Base-by-base conservation (phyloP, 2,329 filamentous ascomycete species). In the Pestalotiopsis fici region DNA sequence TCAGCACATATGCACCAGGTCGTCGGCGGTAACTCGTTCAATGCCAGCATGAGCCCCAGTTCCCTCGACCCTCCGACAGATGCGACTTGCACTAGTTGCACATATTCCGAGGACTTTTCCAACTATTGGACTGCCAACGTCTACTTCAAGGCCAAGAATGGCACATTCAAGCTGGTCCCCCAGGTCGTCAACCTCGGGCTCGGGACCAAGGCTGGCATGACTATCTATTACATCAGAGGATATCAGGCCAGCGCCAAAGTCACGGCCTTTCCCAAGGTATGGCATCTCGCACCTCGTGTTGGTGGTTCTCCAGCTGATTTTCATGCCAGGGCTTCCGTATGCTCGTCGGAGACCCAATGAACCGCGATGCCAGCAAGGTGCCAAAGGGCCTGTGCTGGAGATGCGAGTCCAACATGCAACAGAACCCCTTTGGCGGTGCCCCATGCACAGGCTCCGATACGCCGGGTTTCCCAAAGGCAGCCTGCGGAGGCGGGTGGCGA, bases 401-500 rank as follows among this genome's bases (percentile, higher is more conserved):
- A 9, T 80, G 79, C 70, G 74, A 73, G 65, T 67, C 65, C n/a
- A 75, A 57, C 75, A 35, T 75, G 71, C 66, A 63, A 75, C 68
- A 65, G 31, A 59, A 18, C 25, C 63, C 63, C 2, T 73, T 74
- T 68, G 76, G 74, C 6, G 77, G 77, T 39, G 66, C 59, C 12
- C 66, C 66, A 54, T 81, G 80, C 71, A 79, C 75, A 3, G 72
- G 75, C 2, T 77, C 78, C 25, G 83, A 88, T 67, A 83, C 80
- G 15, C 77, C 81, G 28, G 77, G 77, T 5, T 81, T 90, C 28
- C 88, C 87, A 1, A 81, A 81, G 66, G 80, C 79, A 67, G 83
- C 83, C 67, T 88, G 87, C 71, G 78, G 77, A 1, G 76, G 83
- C 37, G 82, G 86, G 65, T 81, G 82, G 18, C 82, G 85, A 37